Percentiles rank a stretch among this genome's conserved stretches.
Conservation (phyloP, 257 asterid species). For the Nicotiana sylvestris region DNA sequence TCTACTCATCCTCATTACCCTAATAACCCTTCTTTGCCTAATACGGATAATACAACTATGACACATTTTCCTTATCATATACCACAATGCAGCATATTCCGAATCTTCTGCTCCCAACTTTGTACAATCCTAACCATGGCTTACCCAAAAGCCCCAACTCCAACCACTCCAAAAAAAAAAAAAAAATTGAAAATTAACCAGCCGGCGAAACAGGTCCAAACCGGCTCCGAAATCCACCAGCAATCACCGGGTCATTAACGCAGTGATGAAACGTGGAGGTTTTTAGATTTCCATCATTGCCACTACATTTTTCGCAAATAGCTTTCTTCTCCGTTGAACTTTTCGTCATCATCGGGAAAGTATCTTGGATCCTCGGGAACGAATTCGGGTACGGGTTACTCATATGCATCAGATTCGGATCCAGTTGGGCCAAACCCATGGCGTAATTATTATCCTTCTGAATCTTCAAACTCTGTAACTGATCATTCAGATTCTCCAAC, state of each 20-base stretch:
- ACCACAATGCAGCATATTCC: neutral
- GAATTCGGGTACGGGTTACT: slow-evolving; percentile 10
- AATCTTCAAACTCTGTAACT: slow-evolving; percentile 30
- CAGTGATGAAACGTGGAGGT: slow-evolving; percentile 62
- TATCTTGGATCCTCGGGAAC: slow-evolving; percentile 25
- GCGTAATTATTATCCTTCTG: slow-evolving; percentile 33
- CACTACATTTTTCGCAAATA: slow-evolving; percentile 47
- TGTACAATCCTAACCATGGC: neutral
- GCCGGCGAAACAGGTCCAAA: slow-evolving; percentile 55
- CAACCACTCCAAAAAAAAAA: neutral
- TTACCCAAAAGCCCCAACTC: neutral
- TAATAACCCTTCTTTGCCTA: neutral
- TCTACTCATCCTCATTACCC: neutral
- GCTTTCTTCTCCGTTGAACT: neutral
- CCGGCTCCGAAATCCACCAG: slow-evolving; percentile 19
- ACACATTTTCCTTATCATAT: neutral
- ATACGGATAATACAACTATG: neutral
- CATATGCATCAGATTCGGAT: slow-evolving; percentile 11
- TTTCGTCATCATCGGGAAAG: slow-evolving; percentile 28
- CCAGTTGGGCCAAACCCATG: slow-evolving; percentile 28
- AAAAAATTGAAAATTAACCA: neutral
- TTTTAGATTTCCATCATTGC: slow-evolving; percentile 15
- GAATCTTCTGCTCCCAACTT: neutral
- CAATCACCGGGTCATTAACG: slow-evolving; percentile 50
- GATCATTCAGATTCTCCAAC: slow-evolving; percentile 32